Conservation (phyloP, 2,329 filamentous ascomycete species). For the Sclerotiophoma versabilis region DNA sequence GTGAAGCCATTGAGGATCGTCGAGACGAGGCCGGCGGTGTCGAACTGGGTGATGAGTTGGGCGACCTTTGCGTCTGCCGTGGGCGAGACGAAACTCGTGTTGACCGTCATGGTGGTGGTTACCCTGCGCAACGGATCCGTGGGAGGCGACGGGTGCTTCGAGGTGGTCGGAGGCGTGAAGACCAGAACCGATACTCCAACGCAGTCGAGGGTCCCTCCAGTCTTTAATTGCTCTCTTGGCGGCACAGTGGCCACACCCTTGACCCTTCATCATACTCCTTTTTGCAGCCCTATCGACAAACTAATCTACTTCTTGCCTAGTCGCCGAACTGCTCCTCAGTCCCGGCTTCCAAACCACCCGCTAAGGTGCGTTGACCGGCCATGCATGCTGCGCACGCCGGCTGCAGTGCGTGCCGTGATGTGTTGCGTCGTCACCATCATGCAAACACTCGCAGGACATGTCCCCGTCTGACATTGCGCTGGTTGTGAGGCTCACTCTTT, state of each 20-base stretch:
- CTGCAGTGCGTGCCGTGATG: background rate
- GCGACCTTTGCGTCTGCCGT: constrained; percentile 48
- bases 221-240: constrained; percentile 20
- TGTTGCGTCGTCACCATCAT: background rate
- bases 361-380: background rate
- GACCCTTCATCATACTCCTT: constrained; percentile 12
- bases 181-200: constrained; percentile 10
- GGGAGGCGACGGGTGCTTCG: background rate
- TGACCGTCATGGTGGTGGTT: constrained; percentile 41
- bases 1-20: constrained; percentile 42
- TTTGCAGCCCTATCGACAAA: constrained; percentile 11
- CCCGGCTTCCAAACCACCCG: background rate
- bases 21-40: constrained; percentile 40
- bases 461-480: background rate
- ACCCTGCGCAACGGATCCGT: constrained; percentile 5
- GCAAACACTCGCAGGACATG: background rate
- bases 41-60: constrained; percentile 40
- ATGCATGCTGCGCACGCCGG: background rate
- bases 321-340: constrained; percentile 12
- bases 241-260: constrained; percentile 8
- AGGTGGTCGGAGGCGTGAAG: constrained; percentile 8
- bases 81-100: constrained; percentile 50
- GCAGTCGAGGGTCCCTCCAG: constrained; percentile 10
- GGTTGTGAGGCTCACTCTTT: background rate
- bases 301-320: constrained; percentile 12